Conservation (phyloP, 805 yeast species). For the Torulaspora microellipsoides region DNA sequence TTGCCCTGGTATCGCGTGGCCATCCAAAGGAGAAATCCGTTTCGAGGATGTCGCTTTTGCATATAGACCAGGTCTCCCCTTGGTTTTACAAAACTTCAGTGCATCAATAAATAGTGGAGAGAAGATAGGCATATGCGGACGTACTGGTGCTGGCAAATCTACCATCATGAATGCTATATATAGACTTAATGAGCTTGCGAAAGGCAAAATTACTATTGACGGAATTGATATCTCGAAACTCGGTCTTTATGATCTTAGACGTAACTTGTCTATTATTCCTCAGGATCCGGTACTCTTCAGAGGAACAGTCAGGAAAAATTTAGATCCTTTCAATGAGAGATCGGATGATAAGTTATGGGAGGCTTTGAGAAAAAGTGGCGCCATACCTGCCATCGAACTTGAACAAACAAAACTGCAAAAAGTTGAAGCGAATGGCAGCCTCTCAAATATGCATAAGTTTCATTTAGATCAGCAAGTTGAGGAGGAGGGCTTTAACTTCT, state of each 20-base stretch:
- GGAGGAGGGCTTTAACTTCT: conserved; percentile 66
- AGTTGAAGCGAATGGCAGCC: conserved; percentile 20
- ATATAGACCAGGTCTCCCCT: conserved; percentile 50
- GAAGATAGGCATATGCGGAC: conserved; percentile 59
- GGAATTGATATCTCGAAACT: conserved; percentile 57
- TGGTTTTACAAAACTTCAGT: conserved; percentile 44
- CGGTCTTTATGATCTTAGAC: conserved; percentile 61
- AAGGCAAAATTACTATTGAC: conserved; percentile 59
- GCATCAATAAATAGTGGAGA: conserved; percentile 46
- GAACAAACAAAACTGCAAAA: conserved; percentile 35
- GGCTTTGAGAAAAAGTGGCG: conserved; percentile 58
- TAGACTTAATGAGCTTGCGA: conserved; percentile 53
- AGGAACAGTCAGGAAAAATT: conserved; percentile 63
- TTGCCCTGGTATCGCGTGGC: conserved; percentile 48
- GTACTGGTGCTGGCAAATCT: conserved; percentile 65
- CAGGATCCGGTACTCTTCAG: conserved; percentile 78
- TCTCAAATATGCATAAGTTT: conserved; percentile 46
- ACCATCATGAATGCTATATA: conserved; percentile 58
- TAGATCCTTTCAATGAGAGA: conserved; percentile 64
- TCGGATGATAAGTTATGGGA: conserved; percentile 57
- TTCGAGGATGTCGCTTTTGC: conserved; percentile 46
- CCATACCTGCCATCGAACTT: conserved; percentile 41
- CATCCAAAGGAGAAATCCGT: conserved; percentile 45
- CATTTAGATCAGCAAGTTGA: conserved; percentile 57
- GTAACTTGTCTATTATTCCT: conserved; percentile 66